Evolutionary conservation across 164 flowering plant genomes (phyloP).

Genomic region (Magnolia sinica): DNA sequence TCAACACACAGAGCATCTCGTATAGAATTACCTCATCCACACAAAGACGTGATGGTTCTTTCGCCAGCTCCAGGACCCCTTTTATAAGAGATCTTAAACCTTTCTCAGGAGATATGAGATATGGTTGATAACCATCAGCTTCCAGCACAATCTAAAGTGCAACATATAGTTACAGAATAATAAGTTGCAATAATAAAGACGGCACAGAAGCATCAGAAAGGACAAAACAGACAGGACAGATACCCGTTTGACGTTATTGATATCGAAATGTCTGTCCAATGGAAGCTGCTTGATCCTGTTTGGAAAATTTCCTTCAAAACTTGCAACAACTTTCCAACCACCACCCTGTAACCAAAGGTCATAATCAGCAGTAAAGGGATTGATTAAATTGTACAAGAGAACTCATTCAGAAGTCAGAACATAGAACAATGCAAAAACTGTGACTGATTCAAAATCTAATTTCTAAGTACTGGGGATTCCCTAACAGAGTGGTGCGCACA

Average conservation of each 20-base stretch:
- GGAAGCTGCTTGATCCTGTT: constrained; percentile 97
- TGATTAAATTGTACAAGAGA: neutral
- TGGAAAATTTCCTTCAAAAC: constrained; percentile 98
- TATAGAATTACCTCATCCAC: constrained; percentile 81
- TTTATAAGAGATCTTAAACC: constrained; percentile 92
- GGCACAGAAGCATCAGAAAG: neutral
- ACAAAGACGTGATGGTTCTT: constrained; percentile 94
- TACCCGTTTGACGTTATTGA: constrained; percentile 96
- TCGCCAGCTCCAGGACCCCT: constrained; percentile 86
- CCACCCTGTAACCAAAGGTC: constrained; percentile 52
- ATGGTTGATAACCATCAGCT: constrained; percentile 99
- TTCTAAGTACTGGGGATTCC: too few relatives aligned
- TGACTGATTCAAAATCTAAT: too few relatives aligned
- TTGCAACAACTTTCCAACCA: constrained; percentile 98
- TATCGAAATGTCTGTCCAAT: constrained; percentile 92
- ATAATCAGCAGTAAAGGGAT: neutral
- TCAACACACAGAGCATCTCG: neutral
- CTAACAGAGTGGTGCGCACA: too few relatives aligned
- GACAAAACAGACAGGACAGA: neutral
- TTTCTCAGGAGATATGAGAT: constrained; percentile 98
- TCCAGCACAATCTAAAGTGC: constrained; percentile 78
- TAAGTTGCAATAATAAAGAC: neutral
- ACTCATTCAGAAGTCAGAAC: neutral
- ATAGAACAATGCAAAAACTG: too few relatives aligned
- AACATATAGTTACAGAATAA: neutral